These are phyloP conservation scores for Flaveria floridana DNA, from an alignment of 140 eudicot species.

Conservation along the genomic window DNA sequence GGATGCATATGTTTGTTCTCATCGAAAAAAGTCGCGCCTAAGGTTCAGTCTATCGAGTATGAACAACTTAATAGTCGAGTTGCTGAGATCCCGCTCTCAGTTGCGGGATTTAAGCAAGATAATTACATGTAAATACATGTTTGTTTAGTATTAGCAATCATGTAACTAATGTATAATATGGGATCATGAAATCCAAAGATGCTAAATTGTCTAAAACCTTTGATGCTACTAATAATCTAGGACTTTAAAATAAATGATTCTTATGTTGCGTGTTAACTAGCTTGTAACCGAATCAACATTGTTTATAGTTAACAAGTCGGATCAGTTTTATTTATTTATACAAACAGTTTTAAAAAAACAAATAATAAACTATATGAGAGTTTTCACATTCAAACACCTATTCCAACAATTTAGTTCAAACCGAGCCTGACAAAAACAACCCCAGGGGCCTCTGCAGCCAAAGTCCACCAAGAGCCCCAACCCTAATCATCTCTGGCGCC, in stretches of 20 bases:
- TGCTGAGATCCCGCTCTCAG: slow-evolving; percentile 41
- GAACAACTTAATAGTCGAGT: slow-evolving; percentile 47
- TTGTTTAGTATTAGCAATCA: not conserved
- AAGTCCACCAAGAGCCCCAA: too few relatives aligned
- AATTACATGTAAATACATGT: slow-evolving; percentile 27
- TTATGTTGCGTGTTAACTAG: not conserved
- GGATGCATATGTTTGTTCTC: slow-evolving; percentile 38
- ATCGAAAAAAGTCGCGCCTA: slow-evolving; percentile 25
- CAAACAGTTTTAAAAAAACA: too few relatives aligned
- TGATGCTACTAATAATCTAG: slow-evolving; percentile 27
- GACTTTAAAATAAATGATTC: not conserved
- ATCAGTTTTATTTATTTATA: too few relatives aligned
- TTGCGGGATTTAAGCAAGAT: slow-evolving; percentile 43
- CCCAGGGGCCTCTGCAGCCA: too few relatives aligned
- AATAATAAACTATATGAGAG: too few relatives aligned
- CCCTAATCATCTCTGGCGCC: too few relatives aligned
- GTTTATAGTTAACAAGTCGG: too few relatives aligned
- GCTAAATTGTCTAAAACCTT: slow-evolving; percentile 19
- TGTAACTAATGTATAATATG: slow-evolving; percentile 9
- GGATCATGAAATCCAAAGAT: not conserved
- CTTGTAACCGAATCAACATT: too few relatives aligned
- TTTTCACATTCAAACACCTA: too few relatives aligned
- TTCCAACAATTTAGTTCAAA: too few relatives aligned
- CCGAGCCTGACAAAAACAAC: too few relatives aligned
- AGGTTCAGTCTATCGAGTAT: slow-evolving; percentile 41